Conservation (phyloP, 176 grass and related monocot species). For the Hyparrhenia diplandra region DNA sequence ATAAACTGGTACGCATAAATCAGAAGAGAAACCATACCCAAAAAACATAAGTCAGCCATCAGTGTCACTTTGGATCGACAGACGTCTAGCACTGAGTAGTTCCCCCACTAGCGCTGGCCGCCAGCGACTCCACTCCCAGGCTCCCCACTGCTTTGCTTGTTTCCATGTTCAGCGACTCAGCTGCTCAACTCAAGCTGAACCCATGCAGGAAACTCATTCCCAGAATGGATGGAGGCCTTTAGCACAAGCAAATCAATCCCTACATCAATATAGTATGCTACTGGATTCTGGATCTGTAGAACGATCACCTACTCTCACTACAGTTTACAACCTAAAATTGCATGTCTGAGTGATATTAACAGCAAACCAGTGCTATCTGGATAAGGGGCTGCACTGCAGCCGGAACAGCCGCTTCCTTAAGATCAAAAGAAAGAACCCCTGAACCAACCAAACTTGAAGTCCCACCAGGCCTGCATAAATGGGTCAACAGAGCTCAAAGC, state of each 20-base stretch:
- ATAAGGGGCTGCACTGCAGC: not conserved
- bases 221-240: not conserved
- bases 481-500: not conserved
- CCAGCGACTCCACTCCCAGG: not conserved
- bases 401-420: conserved; percentile 4
- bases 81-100: not conserved
- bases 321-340: conserved; percentile 10
- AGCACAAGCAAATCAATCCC: not conserved
- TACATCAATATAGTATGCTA: not conserved
- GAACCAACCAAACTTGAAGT: conserved; percentile 16
- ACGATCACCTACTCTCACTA: not conserved
- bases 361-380: not conserved
- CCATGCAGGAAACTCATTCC: not conserved
- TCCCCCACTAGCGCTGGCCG: not conserved
- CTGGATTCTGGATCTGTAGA: conserved; percentile 1
- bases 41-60: not conserved
- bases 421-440: not conserved
- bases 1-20: not conserved
- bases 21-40: not conserved
- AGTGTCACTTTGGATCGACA: not conserved
- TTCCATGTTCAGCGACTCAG: not conserved
- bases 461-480: not conserved
- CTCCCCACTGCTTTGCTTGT: not conserved
- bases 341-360: conserved; percentile 17
- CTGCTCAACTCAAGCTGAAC: not conserved